Evolutionary conservation across 768 basidiomycete species (phyloP), one percentile per base, ranked within the genome.

Genomic region (Termitomyces sp.): DNA sequence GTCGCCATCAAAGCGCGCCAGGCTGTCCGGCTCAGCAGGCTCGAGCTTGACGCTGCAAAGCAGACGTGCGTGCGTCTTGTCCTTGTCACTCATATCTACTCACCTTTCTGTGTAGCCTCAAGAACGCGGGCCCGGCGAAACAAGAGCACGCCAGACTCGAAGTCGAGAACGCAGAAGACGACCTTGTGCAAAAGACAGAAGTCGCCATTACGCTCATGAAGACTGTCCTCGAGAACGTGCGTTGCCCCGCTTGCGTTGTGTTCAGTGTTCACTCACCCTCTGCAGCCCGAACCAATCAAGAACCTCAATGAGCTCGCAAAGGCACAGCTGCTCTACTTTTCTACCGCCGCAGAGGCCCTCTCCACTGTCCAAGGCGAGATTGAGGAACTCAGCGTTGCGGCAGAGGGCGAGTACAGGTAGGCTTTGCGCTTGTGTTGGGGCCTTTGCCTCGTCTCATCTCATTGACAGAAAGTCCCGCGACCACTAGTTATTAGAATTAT

Each of bases 201-300:
- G 90, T 95, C 31, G 96, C 95, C 1, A 97, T 97, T 65, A 91
- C 90, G 2, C 81, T 94, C 44, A 96, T 97, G 94, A 96, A 96
- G 79, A 89, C 92, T n/a, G 96, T 98, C 16, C 80, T 99, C 39
- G 96, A 98, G 65, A 98, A 98, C 73, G 95, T 97, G 62, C 55
- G 90, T 78, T 7, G 9, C 32, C 32, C 8, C 9, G 10, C 32
- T 9, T 32, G 13, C 34, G 14, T 13, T 14, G 0, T n/a, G n/a
- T n/a, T n/a, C n/a, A n/a, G n/a, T n/a, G n/a, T n/a, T n/a, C n/a
- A n/a, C 3, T n/a, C 51, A 9, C 46, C 46, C 59, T 34, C 50
- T 57, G 12, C 63, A 96, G 94, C 97, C 97, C 39, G 96, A 98
- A 74, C 92, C 97, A 4, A 73, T 99, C 69, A 94, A 92, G 84